Conservation (phyloP, 2,329 filamentous ascomycete genomes). For the Xylariales sp. region DNA sequence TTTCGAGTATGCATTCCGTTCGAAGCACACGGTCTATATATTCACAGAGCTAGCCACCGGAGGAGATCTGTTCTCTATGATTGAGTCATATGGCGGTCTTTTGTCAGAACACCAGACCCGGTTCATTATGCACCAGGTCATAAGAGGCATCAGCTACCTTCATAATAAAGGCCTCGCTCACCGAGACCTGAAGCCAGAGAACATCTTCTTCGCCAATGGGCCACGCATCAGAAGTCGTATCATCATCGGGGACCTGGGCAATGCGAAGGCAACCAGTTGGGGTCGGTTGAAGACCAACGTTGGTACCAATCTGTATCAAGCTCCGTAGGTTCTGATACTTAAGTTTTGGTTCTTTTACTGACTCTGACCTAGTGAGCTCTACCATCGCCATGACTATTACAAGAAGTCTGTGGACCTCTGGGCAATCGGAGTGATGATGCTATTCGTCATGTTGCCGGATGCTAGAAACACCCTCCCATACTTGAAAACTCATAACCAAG, state of each 20-base stretch:
- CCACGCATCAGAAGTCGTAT: slow-evolving; percentile 39
- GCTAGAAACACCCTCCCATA: slow-evolving; percentile 9
- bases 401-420: slow-evolving; percentile 43
- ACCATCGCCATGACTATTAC: slow-evolving; percentile 23
- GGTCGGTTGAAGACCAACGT: slow-evolving; percentile 39
- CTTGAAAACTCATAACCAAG: slow-evolving; percentile 20
- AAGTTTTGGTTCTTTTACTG: slow-evolving; percentile 2
- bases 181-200: slow-evolving; percentile 51
- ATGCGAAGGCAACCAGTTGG: slow-evolving; percentile 36
- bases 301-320: slow-evolving; percentile 43
- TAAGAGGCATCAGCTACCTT: slow-evolving; percentile 41
- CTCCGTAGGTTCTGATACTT: slow-evolving; percentile 39
- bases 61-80: slow-evolving; percentile 48
- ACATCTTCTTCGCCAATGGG: slow-evolving; percentile 44
- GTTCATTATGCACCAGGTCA: slow-evolving; percentile 43
- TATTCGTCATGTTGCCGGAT: slow-evolving; percentile 25
- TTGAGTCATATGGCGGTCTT: slow-evolving; percentile 28
- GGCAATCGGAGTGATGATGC: slow-evolving; percentile 43
- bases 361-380: slow-evolving; percentile 33
- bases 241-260: slow-evolving; percentile 49
- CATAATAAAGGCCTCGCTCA: slow-evolving; percentile 47
- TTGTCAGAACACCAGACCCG: slow-evolving; percentile 38
- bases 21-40: slow-evolving; percentile 45
- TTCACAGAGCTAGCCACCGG: slow-evolving; percentile 54
- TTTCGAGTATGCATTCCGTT: slow-evolving; percentile 47